Evolutionary conservation across 352 stramenopile species (phyloP).

Genomic region (Globisporangium perplexum): DNA sequence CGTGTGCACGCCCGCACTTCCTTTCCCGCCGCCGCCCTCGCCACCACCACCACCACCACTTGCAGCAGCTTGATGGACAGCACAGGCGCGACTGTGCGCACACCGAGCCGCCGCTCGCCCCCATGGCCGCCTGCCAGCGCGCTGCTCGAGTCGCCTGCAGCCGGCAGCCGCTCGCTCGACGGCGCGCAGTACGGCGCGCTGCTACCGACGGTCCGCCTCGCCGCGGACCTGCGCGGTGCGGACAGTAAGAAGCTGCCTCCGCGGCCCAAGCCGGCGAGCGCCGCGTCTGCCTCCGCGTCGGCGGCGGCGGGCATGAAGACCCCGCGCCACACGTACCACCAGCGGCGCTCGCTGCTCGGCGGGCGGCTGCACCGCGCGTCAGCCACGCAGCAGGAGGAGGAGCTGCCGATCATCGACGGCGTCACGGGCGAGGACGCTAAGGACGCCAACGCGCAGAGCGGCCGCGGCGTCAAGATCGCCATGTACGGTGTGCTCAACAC

Average conservation of each 20-base stretch:
- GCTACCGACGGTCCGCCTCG: slow-evolving; percentile 13
- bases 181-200: slow-evolving; percentile 16
- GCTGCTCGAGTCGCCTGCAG: background rate
- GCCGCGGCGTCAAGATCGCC: slow-evolving; percentile 45
- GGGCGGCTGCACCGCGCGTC: slow-evolving; percentile 3
- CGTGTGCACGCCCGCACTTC: background rate
- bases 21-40: background rate
- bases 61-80: slow-evolving; percentile 53
- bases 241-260: slow-evolving; percentile 8
- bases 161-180: slow-evolving; percentile 28
- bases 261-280: slow-evolving; percentile 1
- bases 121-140: slow-evolving; percentile 11
- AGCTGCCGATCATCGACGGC: slow-evolving; percentile 5
- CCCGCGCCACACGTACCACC: slow-evolving; percentile 47
- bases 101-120: slow-evolving; percentile 41
- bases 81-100: slow-evolving; percentile 69
- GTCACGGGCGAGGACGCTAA: background rate
- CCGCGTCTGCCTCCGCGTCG: background rate
- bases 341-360: slow-evolving; percentile 13
- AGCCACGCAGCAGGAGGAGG: slow-evolving; percentile 7
- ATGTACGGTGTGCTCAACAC: slow-evolving; percentile 92
- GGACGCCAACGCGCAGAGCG: slow-evolving; percentile 9
- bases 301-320: slow-evolving; percentile 26
- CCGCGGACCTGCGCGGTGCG: background rate
- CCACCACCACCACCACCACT: background rate